Evolutionary conservation across 352 stramenopile species (phyloP).

Genomic region (Elongisporangium senticosum): DNA sequence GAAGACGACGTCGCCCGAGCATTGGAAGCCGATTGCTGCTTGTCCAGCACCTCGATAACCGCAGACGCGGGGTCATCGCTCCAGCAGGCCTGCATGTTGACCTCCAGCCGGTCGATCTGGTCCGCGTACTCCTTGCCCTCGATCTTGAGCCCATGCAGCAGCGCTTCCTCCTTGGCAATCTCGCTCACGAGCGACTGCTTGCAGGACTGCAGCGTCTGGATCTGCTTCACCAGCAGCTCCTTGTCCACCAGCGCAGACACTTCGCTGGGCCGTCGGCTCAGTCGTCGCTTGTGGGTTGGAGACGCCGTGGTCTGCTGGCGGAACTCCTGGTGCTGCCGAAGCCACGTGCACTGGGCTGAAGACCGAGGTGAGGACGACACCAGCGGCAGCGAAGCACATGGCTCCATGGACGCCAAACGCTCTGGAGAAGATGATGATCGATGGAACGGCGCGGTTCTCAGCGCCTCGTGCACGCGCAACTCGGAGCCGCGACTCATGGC

Average conservation of each 20-base stretch:
- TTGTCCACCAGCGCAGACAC: conserved; percentile 27
- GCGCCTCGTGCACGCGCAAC: background rate
- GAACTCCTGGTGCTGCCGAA: conserved; percentile 22
- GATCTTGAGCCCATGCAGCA: conserved; percentile 53
- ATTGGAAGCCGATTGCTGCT: background rate
- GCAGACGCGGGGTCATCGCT: conserved; percentile 8
- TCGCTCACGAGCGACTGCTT: conserved; percentile 58
- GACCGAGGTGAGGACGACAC: conserved; percentile 16
- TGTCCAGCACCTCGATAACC: background rate
- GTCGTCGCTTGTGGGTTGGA: conserved; percentile 1
- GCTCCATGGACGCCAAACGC: conserved; percentile 1
- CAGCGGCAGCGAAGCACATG: conserved; percentile 8
- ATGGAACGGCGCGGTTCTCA: conserved; percentile 1
- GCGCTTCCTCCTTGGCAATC: conserved; percentile 57
- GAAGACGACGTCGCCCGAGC: background rate
- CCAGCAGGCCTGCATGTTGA: conserved; percentile 43
- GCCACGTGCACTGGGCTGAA: conserved; percentile 12
- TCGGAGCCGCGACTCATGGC: background rate
- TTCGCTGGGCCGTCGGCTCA: background rate
- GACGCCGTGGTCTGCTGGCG: conserved; percentile 18
- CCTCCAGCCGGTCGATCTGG: conserved; percentile 49
- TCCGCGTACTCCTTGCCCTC: conserved; percentile 33
- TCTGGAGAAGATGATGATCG: conserved; percentile 9
- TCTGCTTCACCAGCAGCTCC: conserved; percentile 39
- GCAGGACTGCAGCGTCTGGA: conserved; percentile 56